Conservation (phyloP, 306 rosid species). For the Albizia julibrissin region DNA sequence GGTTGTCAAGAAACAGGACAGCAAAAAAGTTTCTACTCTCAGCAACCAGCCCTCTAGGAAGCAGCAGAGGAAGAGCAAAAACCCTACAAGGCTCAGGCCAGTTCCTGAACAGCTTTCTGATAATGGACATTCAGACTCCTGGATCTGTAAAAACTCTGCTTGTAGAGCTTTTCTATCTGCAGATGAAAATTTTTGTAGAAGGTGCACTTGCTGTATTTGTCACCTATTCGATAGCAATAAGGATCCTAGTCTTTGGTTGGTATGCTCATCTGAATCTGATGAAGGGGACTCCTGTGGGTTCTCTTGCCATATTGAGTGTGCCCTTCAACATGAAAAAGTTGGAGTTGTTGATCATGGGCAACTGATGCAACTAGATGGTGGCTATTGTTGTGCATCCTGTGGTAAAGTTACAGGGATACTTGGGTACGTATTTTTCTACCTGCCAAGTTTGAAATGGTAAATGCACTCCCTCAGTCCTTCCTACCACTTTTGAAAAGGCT, state of each 20-base stretch:
- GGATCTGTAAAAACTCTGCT: constrained; percentile 95
- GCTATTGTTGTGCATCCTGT: constrained; percentile 91
- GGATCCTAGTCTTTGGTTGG: constrained; percentile 99
- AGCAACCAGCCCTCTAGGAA: constrained; percentile 59
- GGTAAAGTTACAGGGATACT: constrained; percentile 96
- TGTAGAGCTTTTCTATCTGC: constrained; percentile 82
- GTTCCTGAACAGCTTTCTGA: constrained; percentile 67
- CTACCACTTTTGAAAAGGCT: constrained; percentile 6
- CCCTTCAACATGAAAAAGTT: constrained; percentile 75
- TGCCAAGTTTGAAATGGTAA: constrained; percentile 22
- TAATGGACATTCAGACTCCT: constrained; percentile 62
- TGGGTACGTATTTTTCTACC: constrained; percentile 60
- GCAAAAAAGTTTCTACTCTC: constrained; percentile 59
- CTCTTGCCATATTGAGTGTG: constrained; percentile 97
- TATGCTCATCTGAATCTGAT: constrained; percentile 78
- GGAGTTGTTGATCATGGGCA: constrained; percentile 95
- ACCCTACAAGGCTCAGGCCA: constrained; percentile 62
- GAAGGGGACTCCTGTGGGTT: constrained; percentile 79
- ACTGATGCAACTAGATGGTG: constrained; percentile 93
- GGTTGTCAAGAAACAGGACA: constrained; percentile 75
- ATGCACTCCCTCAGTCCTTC: constrained; percentile 8
- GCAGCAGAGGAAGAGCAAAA: constrained; percentile 81
- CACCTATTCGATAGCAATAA: constrained; percentile 90
- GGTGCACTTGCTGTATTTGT: constrained; percentile 97
- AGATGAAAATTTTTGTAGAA: constrained; percentile 82